Base-by-base conservation (phyloP, 805 yeast genomes). In the Yarrowia hollandica region DNA sequence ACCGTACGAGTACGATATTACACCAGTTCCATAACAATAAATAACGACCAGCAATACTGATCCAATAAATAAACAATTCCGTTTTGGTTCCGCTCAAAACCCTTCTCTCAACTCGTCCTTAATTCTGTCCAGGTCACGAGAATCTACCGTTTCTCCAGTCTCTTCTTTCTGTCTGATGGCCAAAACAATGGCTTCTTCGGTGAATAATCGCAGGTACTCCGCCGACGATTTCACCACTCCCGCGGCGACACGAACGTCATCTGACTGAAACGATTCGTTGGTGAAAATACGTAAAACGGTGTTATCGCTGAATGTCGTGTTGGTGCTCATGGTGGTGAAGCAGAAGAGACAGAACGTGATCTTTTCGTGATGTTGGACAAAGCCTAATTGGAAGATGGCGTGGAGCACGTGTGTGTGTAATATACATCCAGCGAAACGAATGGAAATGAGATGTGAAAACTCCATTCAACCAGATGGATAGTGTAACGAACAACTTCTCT, bases 281-380 rank as follows among this genome's bases (percentile, higher is more conserved):
- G 55, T 33, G 30, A 48, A 48, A 2, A 48, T 48, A 8, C 55
- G 55, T 15, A 33, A 15, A 22, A 48, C 55, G 3, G 55, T 48
- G 22, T 33, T 48, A 9, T 48, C 55, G 55, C 55, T 48, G 34
- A 48, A 48, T 1, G 52, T 44, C 11, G 52, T 44, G 35, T 41
- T 41, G 3, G 21, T 39, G 23, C 14, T 48, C 30, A 22, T 48
- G 18, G 4, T 18, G 33, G 12, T 7, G 18, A 11, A 12, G 25
- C n/a, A n/a, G n/a, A n/a, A n/a, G n/a, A n/a, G n/a, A n/a, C n/a
- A n/a, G n/a, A n/a, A 37, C 42, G 42, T 9, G 42, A 14, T n/a
- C 4, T 21, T 22, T 37, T 22, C 44, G 44, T 15, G 42, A n/a
- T n/a, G 28, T 12, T 7, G n/a, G n/a, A n/a, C n/a, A n/a, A n/a